A percentile compares a stretch with the other conserved stretches of the same genome.
phyloP scores from a whole-genome alignment of 2,329 filamentous ascomycete species.

The Claviceps purpurea region DNA sequence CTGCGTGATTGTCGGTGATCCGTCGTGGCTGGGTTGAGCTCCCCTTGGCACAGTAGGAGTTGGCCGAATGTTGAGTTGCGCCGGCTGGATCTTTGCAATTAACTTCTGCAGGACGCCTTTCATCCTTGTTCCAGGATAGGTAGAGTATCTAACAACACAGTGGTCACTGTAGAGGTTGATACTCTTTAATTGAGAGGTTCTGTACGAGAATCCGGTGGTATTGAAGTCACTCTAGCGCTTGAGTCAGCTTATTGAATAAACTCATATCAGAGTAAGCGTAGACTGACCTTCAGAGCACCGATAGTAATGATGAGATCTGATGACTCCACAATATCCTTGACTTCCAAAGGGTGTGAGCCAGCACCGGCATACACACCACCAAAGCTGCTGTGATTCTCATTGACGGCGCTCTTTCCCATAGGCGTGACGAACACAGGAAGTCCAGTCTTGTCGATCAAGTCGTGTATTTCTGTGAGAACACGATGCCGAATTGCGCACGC shows the following conservation, averaged over 20 bases:
- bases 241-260: not conserved
- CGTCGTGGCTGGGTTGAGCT: slow-evolving; percentile 26
- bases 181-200: slow-evolving; percentile 60
- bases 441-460: slow-evolving; percentile 57
- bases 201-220: slow-evolving; percentile 70
- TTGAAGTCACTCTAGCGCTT: slow-evolving; percentile 57
- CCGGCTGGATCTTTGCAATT: slow-evolving; percentile 42
- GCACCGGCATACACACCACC: slow-evolving; percentile 78
- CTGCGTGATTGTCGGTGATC: slow-evolving; percentile 44
- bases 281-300: slow-evolving; percentile 41
- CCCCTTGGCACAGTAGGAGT: slow-evolving; percentile 42
- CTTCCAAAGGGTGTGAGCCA: slow-evolving; percentile 51
- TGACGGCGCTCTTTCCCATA: slow-evolving; percentile 76
- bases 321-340: slow-evolving; percentile 49
- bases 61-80: slow-evolving; percentile 41
- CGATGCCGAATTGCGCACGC: slow-evolving; percentile 70
- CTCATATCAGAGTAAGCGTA: not conserved
- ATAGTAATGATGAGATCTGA: slow-evolving; percentile 60
- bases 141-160: slow-evolving; percentile 61
- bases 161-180: slow-evolving; percentile 71
- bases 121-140: slow-evolving; percentile 68
- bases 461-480: slow-evolving; percentile 58
- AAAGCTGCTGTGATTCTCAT: slow-evolving; percentile 63
- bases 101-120: slow-evolving; percentile 64
- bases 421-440: slow-evolving; percentile 79